Conservation (phyloP, 2,329 filamentous ascomycete genomes). For the Colletotrichum ledebouriae region DNA sequence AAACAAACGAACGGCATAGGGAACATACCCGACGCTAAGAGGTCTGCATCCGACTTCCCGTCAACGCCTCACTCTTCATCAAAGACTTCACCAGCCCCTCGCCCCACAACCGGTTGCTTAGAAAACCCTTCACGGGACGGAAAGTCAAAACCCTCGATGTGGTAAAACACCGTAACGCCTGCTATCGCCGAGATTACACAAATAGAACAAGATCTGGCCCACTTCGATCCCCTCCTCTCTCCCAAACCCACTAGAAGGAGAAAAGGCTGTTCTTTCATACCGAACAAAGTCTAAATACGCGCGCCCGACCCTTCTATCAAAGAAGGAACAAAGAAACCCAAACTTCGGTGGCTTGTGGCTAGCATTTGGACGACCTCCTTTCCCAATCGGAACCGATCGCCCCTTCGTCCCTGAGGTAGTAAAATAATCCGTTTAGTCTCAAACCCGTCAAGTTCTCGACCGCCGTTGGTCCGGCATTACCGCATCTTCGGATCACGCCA, state of each 20-base stretch:
- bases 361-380: conserved; percentile 4
- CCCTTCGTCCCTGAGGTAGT: neutral
- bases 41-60: neutral
- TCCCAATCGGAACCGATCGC: conserved; percentile 12
- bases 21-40: conserved; percentile 19
- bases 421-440: conserved; percentile 1
- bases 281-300: neutral
- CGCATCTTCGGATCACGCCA: conserved; percentile 8
- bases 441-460: conserved; percentile 16
- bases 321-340: conserved; percentile 22
- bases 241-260: neutral
- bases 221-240: neutral
- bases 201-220: neutral
- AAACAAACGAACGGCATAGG: neutral
- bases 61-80: conserved; percentile 5
- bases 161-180: neutral
- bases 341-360: conserved; percentile 23
- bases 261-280: neutral
- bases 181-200: conserved; percentile 2
- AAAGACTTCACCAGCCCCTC: conserved; percentile 15
- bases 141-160: neutral
- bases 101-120: neutral
- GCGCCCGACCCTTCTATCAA: neutral
- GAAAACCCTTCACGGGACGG: neutral
- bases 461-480: conserved; percentile 29